Evolutionary conservation across 176 grass and related monocot species (phyloP).

Genomic region (Miscanthus lutarioriparius): DNA sequence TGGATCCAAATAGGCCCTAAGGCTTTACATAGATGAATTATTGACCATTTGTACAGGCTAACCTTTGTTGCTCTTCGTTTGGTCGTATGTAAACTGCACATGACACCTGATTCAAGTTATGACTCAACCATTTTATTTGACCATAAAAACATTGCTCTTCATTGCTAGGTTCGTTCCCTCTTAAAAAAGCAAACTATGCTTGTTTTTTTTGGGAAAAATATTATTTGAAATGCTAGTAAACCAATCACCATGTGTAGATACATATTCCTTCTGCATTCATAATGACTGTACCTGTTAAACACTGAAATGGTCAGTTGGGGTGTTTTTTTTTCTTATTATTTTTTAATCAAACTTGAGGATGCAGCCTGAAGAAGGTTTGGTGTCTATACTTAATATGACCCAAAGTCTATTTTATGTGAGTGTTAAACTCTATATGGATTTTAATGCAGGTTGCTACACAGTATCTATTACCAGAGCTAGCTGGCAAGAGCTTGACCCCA

Average conservation of each 20-base stretch:
- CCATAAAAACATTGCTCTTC: background rate
- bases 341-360: conserved; percentile 1
- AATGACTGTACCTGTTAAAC: background rate
- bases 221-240: conserved; percentile 18
- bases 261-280: background rate
- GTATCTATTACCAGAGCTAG: conserved; percentile 79
- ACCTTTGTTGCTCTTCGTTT: background rate
- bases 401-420: conserved; percentile 1
- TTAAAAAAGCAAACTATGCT: background rate
- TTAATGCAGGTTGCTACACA: conserved; percentile 72
- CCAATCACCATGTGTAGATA: background rate
- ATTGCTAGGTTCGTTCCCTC: background rate
- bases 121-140: background rate
- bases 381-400: conserved; percentile 12
- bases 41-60: background rate
- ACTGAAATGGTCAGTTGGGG: background rate
- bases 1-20: too few relatives aligned
- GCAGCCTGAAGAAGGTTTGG: background rate
- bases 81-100: background rate
- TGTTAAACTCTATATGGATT: conserved; percentile 13
- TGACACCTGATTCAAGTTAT: background rate
- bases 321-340: background rate
- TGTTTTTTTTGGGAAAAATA: background rate
- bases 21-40: background rate
- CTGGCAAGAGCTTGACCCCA: conserved; percentile 59